Evolutionary conservation across 2,329 filamentous ascomycete species (phyloP).

Genomic region (Sarocladiaceae sp.): DNA sequence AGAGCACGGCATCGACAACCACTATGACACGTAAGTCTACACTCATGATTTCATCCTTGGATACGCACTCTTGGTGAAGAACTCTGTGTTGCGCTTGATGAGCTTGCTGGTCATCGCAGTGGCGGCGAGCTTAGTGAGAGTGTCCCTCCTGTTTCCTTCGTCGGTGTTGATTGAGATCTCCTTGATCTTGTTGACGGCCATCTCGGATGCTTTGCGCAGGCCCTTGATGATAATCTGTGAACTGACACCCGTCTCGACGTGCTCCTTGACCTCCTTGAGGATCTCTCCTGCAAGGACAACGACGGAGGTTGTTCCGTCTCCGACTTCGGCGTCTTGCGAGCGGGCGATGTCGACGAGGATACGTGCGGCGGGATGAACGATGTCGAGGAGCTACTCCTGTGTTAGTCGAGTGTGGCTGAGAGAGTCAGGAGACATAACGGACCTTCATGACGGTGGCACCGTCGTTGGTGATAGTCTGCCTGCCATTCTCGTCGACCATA

Average conservation of each 20-base stretch:
- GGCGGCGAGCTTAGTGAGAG: slow-evolving; percentile 80
- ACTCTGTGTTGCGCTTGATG: slow-evolving; percentile 93
- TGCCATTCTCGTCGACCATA: slow-evolving; percentile 92
- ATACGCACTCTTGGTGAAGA: slow-evolving; percentile 90
- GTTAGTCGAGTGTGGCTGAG: slow-evolving; percentile 1
- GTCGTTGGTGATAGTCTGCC: slow-evolving; percentile 97
- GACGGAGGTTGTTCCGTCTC: slow-evolving; percentile 95
- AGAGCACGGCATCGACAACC: slow-evolving; percentile 95
- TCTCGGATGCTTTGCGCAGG: slow-evolving; percentile 75
- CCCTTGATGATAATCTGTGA: slow-evolving; percentile 98
- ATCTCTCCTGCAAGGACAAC: slow-evolving; percentile 98
- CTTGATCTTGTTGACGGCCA: slow-evolving; percentile 98
- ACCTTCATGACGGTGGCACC: slow-evolving; percentile 99
- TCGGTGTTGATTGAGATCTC: slow-evolving; percentile 88
- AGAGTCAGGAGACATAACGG: slow-evolving; percentile 17
- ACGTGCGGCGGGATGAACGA: slow-evolving; percentile 93
- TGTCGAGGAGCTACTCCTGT: slow-evolving; percentile 75
- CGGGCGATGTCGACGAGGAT: slow-evolving; percentile 97
- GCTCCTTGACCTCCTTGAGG: slow-evolving; percentile 92
- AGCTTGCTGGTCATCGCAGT: slow-evolving; percentile 99
- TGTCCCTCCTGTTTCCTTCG: slow-evolving; percentile 81
- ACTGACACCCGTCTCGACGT: slow-evolving; percentile 95
- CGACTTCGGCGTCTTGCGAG: slow-evolving; percentile 98
- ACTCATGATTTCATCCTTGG: neutral
- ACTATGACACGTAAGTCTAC: slow-evolving; percentile 51